Conservation (phyloP, 2,329 filamentous ascomycete genomes). For the Penicillium sp. region DNA sequence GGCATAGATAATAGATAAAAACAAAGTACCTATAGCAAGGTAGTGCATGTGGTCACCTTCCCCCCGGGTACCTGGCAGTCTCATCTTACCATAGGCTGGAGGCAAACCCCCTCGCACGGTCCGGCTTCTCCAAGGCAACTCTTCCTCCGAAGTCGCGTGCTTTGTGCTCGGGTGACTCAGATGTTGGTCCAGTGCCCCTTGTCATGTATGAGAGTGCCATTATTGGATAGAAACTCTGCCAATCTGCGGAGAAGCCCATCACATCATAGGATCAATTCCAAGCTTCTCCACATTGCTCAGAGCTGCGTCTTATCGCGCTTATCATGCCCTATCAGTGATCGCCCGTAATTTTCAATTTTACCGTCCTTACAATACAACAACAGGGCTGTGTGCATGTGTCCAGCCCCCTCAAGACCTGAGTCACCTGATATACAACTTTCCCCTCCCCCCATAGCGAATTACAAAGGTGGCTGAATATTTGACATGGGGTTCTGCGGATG, state of each 20-base stretch:
- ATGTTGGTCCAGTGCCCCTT: background rate
- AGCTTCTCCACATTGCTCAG: slow-evolving; percentile 13
- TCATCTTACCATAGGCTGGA: background rate
- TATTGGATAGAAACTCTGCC: slow-evolving; percentile 2
- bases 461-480: slow-evolving; percentile 13
- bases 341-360: background rate
- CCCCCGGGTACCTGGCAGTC: slow-evolving; percentile 19
- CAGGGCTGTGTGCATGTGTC: background rate
- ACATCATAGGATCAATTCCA: slow-evolving; percentile 7
- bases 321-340: slow-evolving; percentile 15
- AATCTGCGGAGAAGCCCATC: slow-evolving; percentile 8
- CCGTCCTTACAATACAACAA: background rate
- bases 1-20: background rate
- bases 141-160: slow-evolving; percentile 23
- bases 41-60: background rate
- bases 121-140: slow-evolving; percentile 16
- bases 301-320: slow-evolving; percentile 13
- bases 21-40: background rate
- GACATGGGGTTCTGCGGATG: slow-evolving; percentile 3
- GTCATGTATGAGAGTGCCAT: background rate
- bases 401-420: slow-evolving; percentile 5
- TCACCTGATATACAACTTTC: slow-evolving; percentile 14
- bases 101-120: slow-evolving; percentile 4
- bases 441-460: slow-evolving; percentile 7
- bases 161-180: slow-evolving; percentile 15